Conservation (phyloP, 2,329 filamentous ascomycete species). For the Aspergillus transmontanensis region DNA sequence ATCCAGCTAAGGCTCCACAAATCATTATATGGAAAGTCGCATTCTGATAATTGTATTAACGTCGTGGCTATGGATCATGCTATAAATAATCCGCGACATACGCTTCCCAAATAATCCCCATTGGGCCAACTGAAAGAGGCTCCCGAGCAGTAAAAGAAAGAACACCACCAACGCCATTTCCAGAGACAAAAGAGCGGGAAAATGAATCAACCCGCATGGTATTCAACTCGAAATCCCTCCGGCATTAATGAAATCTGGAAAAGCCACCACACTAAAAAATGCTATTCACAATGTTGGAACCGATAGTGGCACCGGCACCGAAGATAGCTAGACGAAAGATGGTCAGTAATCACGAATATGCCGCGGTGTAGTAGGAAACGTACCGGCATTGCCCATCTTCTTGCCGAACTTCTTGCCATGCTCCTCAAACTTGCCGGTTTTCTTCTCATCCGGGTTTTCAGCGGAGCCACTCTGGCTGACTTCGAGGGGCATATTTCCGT, state of each 20-base stretch:
- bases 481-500: slow-evolving; percentile 72
- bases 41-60: neutral
- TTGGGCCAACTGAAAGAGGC: neutral
- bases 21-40: neutral
- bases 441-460: slow-evolving; percentile 44
- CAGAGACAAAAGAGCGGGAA: slow-evolving; percentile 23
- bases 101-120: neutral
- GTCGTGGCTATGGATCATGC: neutral
- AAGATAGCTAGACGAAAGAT: slow-evolving; percentile 68
- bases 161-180: slow-evolving; percentile 38
- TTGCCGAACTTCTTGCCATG: slow-evolving; percentile 94
- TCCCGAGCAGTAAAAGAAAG: slow-evolving; percentile 12
- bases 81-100: neutral
- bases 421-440: slow-evolving; percentile 66
- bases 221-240: slow-evolving; percentile 1
- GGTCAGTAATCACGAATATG: slow-evolving; percentile 22
- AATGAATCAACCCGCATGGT: slow-evolving; percentile 3
- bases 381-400: slow-evolving; percentile 76
- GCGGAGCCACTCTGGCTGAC: slow-evolving; percentile 61
- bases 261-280: slow-evolving; percentile 66
- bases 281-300: slow-evolving; percentile 84
- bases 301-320: slow-evolving; percentile 88
- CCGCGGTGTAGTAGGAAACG: slow-evolving; percentile 19
- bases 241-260: slow-evolving; percentile 5
- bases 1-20: neutral